Percentiles rank a stretch among this genome's conserved stretches.
Evolutionary conservation across 75 land plant species (phyloP).

Genomic region (Sequoia sempervirens): DNA sequence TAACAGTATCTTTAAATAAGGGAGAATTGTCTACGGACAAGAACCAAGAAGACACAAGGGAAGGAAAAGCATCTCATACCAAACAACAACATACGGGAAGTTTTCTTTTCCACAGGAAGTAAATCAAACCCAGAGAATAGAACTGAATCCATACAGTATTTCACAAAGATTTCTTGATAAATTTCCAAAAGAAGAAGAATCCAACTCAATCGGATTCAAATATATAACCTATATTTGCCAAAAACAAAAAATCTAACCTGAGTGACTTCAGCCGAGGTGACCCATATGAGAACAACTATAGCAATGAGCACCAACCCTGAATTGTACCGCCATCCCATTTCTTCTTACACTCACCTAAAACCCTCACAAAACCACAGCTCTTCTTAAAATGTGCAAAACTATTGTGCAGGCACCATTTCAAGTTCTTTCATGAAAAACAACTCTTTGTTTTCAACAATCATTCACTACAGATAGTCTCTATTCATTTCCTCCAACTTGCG

Average conservation of each 20-base stretch:
- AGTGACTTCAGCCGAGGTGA: conserved; percentile 91
- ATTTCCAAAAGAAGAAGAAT: not conserved
- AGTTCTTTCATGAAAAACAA: not conserved
- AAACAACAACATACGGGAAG: not conserved
- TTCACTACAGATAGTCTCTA: not conserved
- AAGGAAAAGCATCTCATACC: not conserved
- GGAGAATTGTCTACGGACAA: not conserved
- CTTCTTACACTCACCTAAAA: not conserved
- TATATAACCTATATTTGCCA: not conserved
- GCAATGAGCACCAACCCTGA: conserved; percentile 74
- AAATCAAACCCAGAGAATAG: not conserved
- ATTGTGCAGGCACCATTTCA: not conserved
- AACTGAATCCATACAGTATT: not conserved
- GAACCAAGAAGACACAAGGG: not conserved
- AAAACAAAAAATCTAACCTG: conserved; percentile 44
- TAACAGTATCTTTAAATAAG: not conserved
- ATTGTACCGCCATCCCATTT: conserved; percentile 74
- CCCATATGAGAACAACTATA: conserved; percentile 89
- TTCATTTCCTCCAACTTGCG: not conserved
- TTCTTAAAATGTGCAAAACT: not conserved
- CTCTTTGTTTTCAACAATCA: not conserved
- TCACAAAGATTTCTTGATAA: too few species aligned
- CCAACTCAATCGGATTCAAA: not conserved
- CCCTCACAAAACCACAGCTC: not conserved
- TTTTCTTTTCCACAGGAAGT: not conserved